Base-by-base conservation (phyloP, 2,329 filamentous ascomycete genomes). In the Lasiodiplodia sp. region DNA sequence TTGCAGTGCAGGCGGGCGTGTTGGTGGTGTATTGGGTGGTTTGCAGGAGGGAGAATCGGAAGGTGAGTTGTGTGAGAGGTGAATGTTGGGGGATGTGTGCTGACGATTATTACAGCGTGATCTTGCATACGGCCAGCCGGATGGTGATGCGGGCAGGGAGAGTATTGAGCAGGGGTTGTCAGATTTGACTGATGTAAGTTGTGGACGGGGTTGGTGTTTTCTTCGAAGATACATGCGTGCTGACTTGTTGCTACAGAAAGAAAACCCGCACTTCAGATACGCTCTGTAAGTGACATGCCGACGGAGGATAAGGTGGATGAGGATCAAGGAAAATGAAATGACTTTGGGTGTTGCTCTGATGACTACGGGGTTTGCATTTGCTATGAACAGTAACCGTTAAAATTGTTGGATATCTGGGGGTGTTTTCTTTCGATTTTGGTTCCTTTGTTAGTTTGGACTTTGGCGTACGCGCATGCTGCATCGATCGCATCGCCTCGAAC, bases 1-100 rank as follows among this genome's bases (percentile, higher is more conserved):
- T 68, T 56, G 72, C 73, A 3, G 51, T 16, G 34, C 63, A 66
- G 31, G 44, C 49, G n/a, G 55, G 40, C 2, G 18, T 72, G 49
- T 6, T 64, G 47, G 60, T 10, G n/a, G 18, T 37, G 60, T 64
- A 64, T 28, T 64, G 60, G 60, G 12, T 28, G 57, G 71, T 70
- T 18, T 67, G 66, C 18, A 66, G 69, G 56, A 67, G 60, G 4
- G 70, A 71, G 37, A 57, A 64, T 18, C 8, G 31, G 12, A 52
- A 38, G 60, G 47, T 49, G 25, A 18, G 58, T 38, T 34, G 8
- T 7, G 1, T 34, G 31, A 34, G 31, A 8, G 8, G 3, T 2
- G 1, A 21, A 2, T 40, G 3, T 2, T 14, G 11, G 5, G 11
- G 14, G 40, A 25, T 49, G 14, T 8, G 18, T 49, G 58, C 58